phyloP scores from a whole-genome alignment of 2,329 filamentous ascomycete genomes.

The Ambrosiella beaveri region DNA sequence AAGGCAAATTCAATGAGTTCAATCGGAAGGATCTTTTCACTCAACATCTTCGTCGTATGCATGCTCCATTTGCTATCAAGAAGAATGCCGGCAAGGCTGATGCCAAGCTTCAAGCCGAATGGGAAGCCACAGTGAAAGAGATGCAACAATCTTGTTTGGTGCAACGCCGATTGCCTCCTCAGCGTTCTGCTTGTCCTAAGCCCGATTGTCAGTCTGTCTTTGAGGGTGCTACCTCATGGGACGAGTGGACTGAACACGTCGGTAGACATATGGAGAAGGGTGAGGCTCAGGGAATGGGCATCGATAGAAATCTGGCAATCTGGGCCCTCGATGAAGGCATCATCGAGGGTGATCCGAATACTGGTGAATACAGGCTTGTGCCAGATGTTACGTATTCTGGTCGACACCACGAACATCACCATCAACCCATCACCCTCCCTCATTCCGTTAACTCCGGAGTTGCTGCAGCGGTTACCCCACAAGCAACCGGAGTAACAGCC shows the following conservation, averaged over 20 bases:
- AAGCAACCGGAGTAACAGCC: neutral
- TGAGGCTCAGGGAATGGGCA: constrained; percentile 38
- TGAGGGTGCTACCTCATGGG: constrained; percentile 59
- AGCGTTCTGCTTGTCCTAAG: constrained; percentile 52
- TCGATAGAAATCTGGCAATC: constrained; percentile 38
- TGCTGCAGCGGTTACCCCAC: neutral
- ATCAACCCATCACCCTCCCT: constrained; percentile 10
- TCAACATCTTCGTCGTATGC: constrained; percentile 88
- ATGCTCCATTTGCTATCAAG: constrained; percentile 52
- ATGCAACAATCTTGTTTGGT: constrained; percentile 62
- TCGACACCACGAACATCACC: constrained; percentile 12
- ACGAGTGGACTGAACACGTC: constrained; percentile 83
- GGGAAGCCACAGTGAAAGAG: constrained; percentile 48
- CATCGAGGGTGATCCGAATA: constrained; percentile 35
- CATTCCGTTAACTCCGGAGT: neutral
- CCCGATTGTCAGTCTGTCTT: constrained; percentile 56
- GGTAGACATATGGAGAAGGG: constrained; percentile 74
- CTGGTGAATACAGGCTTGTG: constrained; percentile 37
- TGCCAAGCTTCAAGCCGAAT: constrained; percentile 41
- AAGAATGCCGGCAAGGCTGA: constrained; percentile 39
- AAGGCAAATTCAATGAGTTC: constrained; percentile 52
- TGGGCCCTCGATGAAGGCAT: constrained; percentile 49
- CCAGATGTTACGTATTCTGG: constrained; percentile 12
- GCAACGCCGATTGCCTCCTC: constrained; percentile 50
- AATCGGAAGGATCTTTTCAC: constrained; percentile 94